Percentiles rank a stretch among this genome's conserved stretches.
These are phyloP conservation scores for Potentilla sterilis DNA, from an alignment of 306 rosid species.

Conservation along the genomic window DNA sequence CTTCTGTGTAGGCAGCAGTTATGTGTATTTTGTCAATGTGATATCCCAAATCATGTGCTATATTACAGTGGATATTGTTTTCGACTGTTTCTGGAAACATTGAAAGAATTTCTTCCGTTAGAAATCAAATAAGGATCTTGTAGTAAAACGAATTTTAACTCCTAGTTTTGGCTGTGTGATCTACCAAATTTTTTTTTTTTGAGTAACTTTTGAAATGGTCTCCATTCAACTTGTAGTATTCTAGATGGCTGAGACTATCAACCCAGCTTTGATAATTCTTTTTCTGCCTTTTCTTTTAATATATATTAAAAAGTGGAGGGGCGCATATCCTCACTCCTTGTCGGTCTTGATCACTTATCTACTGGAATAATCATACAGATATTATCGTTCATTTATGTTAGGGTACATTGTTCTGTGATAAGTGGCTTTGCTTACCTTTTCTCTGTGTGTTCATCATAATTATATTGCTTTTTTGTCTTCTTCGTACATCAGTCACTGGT, in stretches of 20 bases:
- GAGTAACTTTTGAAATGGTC: neutral
- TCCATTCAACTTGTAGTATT: neutral
- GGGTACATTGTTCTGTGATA: neutral
- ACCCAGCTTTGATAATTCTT: neutral
- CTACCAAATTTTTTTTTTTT: neutral
- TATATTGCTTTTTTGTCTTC: neutral
- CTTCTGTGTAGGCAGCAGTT: neutral
- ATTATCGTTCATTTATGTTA: neutral
- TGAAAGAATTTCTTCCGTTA: neutral
- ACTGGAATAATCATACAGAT: neutral
- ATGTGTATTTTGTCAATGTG: neutral
- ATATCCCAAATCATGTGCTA: neutral
- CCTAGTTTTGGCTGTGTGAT: neutral
- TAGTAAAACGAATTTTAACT: neutral
- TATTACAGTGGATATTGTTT: neutral
- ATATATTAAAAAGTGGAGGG: neutral
- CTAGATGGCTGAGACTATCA: slow-evolving; percentile 5
- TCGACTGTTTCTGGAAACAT: neutral
- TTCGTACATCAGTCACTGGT: neutral
- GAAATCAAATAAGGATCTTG: neutral
- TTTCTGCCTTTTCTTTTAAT: neutral
- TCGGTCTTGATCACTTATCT: neutral
- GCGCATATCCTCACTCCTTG: neutral
- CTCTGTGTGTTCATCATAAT: neutral
- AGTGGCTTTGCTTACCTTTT: neutral